Percentiles rank a stretch among this genome's conserved stretches.
These are phyloP conservation scores for Apiospora phragmitis DNA, from an alignment of 2,329 filamentous ascomycete genomes.

Conservation along the genomic window DNA sequence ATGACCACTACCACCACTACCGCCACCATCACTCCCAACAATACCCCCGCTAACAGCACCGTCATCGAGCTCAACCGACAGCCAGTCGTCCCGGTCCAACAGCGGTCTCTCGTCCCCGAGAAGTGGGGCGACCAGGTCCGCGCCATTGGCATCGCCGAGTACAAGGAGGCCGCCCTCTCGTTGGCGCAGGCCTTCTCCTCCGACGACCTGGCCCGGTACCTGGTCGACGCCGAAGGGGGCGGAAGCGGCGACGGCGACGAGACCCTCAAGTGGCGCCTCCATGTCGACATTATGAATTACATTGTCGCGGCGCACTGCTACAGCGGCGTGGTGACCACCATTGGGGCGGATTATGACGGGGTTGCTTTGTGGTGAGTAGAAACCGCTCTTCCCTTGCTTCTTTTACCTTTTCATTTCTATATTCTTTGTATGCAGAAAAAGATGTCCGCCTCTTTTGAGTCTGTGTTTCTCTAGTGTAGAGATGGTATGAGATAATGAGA, in stretches of 20 bases:
- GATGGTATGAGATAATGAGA: background rate
- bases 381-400: background rate
- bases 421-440: background rate
- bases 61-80: constrained; percentile 13
- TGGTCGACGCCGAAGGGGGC: constrained; percentile 69
- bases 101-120: constrained; percentile 51
- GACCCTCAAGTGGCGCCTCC: constrained; percentile 69
- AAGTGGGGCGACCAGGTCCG: constrained; percentile 59
- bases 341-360: constrained; percentile 74
- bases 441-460: too few relatives aligned
- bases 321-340: constrained; percentile 71
- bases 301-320: constrained; percentile 74
- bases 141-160: constrained; percentile 64
- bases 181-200: constrained; percentile 77
- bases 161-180: constrained; percentile 68
- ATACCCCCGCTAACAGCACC: background rate
- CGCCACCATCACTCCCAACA: background rate
- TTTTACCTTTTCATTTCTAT: background rate
- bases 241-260: constrained; percentile 52
- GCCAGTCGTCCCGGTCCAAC: constrained; percentile 17
- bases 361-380: constrained; percentile 73
- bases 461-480: background rate
- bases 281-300: constrained; percentile 76
- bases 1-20: background rate
- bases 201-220: constrained; percentile 74